These are phyloP conservation scores for Codiaeum variegatum DNA, from an alignment of 441 rosid species.

Conservation along the genomic window DNA sequence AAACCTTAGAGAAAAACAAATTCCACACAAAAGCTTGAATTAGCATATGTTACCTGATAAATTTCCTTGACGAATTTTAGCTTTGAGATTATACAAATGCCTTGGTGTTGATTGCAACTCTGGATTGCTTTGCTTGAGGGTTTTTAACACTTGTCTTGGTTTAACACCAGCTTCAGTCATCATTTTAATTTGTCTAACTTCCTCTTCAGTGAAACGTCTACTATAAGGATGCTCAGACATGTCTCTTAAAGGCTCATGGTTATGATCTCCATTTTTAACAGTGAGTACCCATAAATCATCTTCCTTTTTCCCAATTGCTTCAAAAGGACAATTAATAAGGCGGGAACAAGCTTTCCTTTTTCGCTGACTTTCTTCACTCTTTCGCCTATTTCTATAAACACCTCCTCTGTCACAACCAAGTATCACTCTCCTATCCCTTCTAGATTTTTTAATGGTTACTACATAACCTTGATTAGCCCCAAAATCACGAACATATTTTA, in stretches of 20 bases:
- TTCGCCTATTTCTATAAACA: constrained; percentile 54
- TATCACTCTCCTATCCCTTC: constrained; percentile 53
- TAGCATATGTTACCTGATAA: constrained; percentile 33
- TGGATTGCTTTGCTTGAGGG: constrained; percentile 54
- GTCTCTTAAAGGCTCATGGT: constrained; percentile 56
- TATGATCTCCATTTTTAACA: constrained; percentile 49
- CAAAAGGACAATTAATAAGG: constrained; percentile 65
- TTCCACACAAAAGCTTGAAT: neutral
- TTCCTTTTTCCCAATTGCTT: constrained; percentile 54
- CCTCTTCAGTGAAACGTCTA: constrained; percentile 55
- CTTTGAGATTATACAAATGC: constrained; percentile 66
- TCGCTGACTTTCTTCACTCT: constrained; percentile 46
- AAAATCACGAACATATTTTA: constrained; percentile 50
- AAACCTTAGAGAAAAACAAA: neutral
- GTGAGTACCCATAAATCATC: constrained; percentile 59
- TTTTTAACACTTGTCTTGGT: constrained; percentile 59
- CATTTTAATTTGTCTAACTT: constrained; percentile 48
- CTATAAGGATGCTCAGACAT: constrained; percentile 64
- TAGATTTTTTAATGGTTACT: constrained; percentile 61
- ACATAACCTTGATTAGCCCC: constrained; percentile 59
- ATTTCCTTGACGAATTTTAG: constrained; percentile 61
- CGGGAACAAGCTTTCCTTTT: constrained; percentile 55
- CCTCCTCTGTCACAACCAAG: constrained; percentile 74
- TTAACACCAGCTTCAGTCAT: constrained; percentile 66
- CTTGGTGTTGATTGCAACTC: constrained; percentile 56